These are phyloP conservation scores for Erysimum cheiri DNA, from an alignment of 441 rosid species.

Conservation along the genomic window DNA sequence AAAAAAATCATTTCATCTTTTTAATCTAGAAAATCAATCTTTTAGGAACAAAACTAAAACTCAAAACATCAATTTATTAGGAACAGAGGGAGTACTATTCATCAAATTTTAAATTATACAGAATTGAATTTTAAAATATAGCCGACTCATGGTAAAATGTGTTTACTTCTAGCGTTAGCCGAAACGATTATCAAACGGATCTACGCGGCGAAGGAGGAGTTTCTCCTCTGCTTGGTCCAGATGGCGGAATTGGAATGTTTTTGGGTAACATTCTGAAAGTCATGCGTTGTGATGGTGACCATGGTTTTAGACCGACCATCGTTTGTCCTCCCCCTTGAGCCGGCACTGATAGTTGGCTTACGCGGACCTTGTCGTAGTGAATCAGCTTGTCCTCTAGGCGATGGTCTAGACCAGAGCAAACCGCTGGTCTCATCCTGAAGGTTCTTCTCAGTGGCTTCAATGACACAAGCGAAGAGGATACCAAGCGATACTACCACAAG, in stretches of 20 bases:
- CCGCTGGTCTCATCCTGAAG: constrained; percentile 10
- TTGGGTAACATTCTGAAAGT: constrained; percentile 32
- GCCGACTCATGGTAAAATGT: too few relatives aligned
- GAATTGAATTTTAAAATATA: too few relatives aligned
- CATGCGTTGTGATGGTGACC: constrained; percentile 14
- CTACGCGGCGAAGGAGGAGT: not conserved
- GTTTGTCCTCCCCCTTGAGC: too few relatives aligned
- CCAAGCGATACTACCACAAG: constrained; percentile 8
- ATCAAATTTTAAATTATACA: too few relatives aligned
- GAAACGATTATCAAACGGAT: not conserved
- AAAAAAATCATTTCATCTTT: too few relatives aligned
- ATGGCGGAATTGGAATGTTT: constrained; percentile 11
- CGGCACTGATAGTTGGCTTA: not conserved
- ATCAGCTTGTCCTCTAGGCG: not conserved
- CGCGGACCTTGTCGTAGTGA: not conserved
- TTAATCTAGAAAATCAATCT: too few relatives aligned
- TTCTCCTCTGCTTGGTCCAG: constrained; percentile 24
- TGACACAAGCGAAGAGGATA: constrained; percentile 31
- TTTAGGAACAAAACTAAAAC: too few relatives aligned
- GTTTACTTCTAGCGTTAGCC: too few relatives aligned
- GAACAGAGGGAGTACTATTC: too few relatives aligned
- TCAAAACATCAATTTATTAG: too few relatives aligned
- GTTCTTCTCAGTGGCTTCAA: constrained; percentile 9
- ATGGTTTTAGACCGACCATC: not conserved
- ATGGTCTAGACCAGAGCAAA: constrained; percentile 7